Evolutionary conservation across 2,329 filamentous ascomycete species (phyloP).

Genomic region (Mycosphaerella arachidis): DNA sequence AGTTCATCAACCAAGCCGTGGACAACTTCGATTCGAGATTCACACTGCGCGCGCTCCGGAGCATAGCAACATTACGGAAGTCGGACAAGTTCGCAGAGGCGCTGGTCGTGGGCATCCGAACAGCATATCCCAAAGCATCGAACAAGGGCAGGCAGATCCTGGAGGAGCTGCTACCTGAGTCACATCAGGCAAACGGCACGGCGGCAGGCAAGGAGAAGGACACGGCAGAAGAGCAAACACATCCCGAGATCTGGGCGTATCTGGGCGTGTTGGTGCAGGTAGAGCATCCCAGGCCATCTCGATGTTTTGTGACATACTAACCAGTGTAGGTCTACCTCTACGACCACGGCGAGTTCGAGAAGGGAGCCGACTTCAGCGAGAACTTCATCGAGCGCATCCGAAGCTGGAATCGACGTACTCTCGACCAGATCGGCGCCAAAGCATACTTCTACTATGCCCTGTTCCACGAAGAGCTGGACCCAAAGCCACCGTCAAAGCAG

Average conservation of each 20-base stretch:
- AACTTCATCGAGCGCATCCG: constrained; percentile 81
- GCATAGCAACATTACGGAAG: constrained; percentile 94
- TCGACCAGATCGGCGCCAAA: constrained; percentile 90
- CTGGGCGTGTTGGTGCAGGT: constrained; percentile 36
- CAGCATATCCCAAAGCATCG: constrained; percentile 30
- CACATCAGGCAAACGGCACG: constrained; percentile 17
- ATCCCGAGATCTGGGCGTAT: constrained; percentile 37
- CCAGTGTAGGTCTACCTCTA: constrained; percentile 78
- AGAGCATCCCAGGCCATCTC: not conserved
- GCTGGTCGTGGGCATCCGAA: constrained; percentile 31
- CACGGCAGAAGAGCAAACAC: constrained; percentile 25
- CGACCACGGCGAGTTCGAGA: constrained; percentile 75
- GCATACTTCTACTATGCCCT: constrained; percentile 98
- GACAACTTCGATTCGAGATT: constrained; percentile 92
- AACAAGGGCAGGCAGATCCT: constrained; percentile 30
- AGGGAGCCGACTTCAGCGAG: constrained; percentile 78
- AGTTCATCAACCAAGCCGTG: constrained; percentile 85
- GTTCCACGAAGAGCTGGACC: constrained; percentile 86
- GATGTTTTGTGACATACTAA: constrained; percentile 8
- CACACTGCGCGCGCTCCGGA: constrained; percentile 86
- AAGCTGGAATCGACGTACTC: constrained; percentile 81
- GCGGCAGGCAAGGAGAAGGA: constrained; percentile 20
- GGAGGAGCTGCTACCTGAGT: constrained; percentile 30
- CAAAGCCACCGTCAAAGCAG: constrained; percentile 80
- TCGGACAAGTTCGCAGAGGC: constrained; percentile 44